Evolutionary conservation across 2,329 filamentous ascomycete species (phyloP).

Genomic region (Neofusicoccum sp.): DNA sequence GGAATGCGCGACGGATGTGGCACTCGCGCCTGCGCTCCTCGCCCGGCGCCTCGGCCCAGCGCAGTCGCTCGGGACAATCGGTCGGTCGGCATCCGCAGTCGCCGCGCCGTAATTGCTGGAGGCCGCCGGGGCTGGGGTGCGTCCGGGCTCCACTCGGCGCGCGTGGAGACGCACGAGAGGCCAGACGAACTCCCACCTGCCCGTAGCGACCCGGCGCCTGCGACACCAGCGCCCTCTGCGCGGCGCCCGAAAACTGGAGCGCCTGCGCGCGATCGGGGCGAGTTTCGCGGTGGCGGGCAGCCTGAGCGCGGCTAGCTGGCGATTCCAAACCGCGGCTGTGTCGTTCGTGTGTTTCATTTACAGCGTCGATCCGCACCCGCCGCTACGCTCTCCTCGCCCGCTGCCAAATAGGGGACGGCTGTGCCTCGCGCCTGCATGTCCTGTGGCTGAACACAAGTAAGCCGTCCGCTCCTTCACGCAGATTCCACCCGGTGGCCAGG

Average conservation of each 20-base stretch:
- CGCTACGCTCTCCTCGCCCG: slow-evolving; percentile 1
- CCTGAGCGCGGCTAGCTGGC: not conserved
- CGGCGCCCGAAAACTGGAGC: not conserved
- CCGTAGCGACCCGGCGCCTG: not conserved
- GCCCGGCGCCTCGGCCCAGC: not conserved
- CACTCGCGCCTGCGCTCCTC: not conserved
- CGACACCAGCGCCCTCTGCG: not conserved
- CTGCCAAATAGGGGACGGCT: slow-evolving; percentile 16
- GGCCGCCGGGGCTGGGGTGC: not conserved
- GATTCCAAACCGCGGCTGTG: slow-evolving; percentile 17
- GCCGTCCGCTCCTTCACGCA: slow-evolving; percentile 15
- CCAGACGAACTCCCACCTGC: not conserved
- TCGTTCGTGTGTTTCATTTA: slow-evolving; percentile 17
- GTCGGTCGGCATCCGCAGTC: not conserved
- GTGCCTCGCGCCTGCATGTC: slow-evolving; percentile 12
- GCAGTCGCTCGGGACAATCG: not conserved
- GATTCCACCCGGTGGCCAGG: slow-evolving; percentile 4
- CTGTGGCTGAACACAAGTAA: slow-evolving; percentile 13
- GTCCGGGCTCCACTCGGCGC: not conserved
- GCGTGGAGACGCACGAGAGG: not conserved
- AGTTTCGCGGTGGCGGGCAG: not conserved
- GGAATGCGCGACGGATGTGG: too few relatives aligned
- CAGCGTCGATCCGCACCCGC: slow-evolving; percentile 5
- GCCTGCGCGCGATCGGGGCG: not conserved
- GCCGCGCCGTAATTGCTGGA: not conserved